These are phyloP conservation scores for Solanum chacoense DNA, from an alignment of 305 asterid genomes.

Conservation along the genomic window DNA sequence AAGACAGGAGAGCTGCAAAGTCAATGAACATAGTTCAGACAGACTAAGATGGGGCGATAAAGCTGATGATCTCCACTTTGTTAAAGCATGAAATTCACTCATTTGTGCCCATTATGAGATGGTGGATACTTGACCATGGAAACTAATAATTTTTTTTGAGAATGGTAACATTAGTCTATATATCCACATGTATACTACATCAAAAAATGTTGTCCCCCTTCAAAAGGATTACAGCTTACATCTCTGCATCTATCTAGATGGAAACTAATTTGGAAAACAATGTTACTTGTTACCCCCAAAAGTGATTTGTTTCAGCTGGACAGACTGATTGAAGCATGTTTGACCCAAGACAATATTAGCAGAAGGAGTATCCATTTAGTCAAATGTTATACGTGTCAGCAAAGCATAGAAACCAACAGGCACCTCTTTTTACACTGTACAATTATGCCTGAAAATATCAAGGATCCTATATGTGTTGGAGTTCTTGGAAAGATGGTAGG, in stretches of 20 bases:
- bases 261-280: neutral
- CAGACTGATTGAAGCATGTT: neutral
- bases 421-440: neutral
- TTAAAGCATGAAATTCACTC: neutral
- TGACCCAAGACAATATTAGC: neutral
- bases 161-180: too few relatives aligned
- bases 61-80: neutral
- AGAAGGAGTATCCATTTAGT: neutral
- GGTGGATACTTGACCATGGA: neutral
- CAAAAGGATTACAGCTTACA: too few relatives aligned
- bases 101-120: neutral
- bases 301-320: neutral
- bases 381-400: neutral
- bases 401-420: neutral
- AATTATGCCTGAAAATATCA: neutral
- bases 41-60: neutral
- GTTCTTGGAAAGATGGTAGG: neutral
- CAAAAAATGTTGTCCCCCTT: too few relatives aligned
- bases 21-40: neutral
- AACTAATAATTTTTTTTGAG: neutral
- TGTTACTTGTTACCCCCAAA: neutral
- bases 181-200: too few relatives aligned
- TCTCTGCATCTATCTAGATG: too few relatives aligned
- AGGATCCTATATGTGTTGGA: neutral
- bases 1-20: neutral